A percentile compares a stretch with the other conserved stretches of the same genome.
phyloP scores from a whole-genome alignment of 2,329 filamentous ascomycete species.

The Talaromyces sp. region DNA sequence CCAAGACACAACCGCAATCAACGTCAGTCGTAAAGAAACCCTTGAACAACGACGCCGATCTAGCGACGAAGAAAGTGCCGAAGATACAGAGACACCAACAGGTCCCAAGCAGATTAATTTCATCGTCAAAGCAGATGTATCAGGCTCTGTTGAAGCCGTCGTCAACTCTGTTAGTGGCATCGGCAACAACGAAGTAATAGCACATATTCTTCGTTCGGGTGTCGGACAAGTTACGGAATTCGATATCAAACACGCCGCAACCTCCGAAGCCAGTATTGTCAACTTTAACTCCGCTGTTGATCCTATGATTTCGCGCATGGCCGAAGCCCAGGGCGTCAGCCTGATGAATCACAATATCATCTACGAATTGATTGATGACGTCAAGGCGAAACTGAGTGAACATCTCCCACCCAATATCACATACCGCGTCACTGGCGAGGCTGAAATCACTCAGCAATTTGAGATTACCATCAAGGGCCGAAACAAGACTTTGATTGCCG shows the following conservation, averaged over 20 bases:
- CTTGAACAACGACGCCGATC: slow-evolving; percentile 48
- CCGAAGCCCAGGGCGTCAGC: slow-evolving; percentile 66
- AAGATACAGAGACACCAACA: slow-evolving; percentile 40
- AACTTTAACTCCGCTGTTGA: slow-evolving; percentile 79
- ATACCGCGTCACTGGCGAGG: slow-evolving; percentile 76
- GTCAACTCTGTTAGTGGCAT: slow-evolving; percentile 71
- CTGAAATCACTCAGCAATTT: slow-evolving; percentile 79
- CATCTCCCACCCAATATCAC: slow-evolving; percentile 65
- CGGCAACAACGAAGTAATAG: slow-evolving; percentile 78
- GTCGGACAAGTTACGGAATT: slow-evolving; percentile 79
- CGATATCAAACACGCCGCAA: slow-evolving; percentile 82
- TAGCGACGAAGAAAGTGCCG: slow-evolving; percentile 31
- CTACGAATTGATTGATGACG: slow-evolving; percentile 50
- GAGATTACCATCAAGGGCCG: slow-evolving; percentile 74
- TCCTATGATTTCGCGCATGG: slow-evolving; percentile 64
- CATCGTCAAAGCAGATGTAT: slow-evolving; percentile 87
- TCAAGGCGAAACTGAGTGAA: slow-evolving; percentile 61
- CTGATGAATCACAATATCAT: slow-evolving; percentile 77
- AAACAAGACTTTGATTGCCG: slow-evolving; percentile 72
- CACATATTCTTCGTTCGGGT: slow-evolving; percentile 71
- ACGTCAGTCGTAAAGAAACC: slow-evolving; percentile 62
- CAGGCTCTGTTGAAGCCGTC: slow-evolving; percentile 89
- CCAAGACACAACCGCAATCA: slow-evolving; percentile 72
- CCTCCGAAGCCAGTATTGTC: slow-evolving; percentile 71
- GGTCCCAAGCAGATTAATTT: slow-evolving; percentile 67